These are phyloP conservation scores for Rhodotorula graminis DNA, from an alignment of 768 basidiomycete genomes.

Conservation along the genomic window DNA sequence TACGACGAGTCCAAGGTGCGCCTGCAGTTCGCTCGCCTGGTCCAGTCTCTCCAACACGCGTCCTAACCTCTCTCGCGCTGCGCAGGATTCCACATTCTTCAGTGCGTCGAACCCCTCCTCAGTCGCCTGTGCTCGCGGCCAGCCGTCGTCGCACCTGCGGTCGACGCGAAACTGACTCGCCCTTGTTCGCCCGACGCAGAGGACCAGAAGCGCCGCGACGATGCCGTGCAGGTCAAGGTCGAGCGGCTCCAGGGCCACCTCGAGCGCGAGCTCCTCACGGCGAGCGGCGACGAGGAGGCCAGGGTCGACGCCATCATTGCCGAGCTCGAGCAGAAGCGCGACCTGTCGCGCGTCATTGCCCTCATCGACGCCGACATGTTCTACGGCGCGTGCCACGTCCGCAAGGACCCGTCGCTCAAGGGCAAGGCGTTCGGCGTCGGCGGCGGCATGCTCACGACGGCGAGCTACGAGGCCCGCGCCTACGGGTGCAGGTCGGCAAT, in stretches of 20 bases:
- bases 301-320: conserved; percentile 44
- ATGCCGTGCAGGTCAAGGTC: conserved; percentile 58
- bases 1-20: conserved; percentile 31
- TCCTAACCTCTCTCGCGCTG: neutral
- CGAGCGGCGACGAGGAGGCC: conserved; percentile 14
- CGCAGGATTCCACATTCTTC: conserved; percentile 77
- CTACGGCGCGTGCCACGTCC: conserved; percentile 51
- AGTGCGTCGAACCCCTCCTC: conserved; percentile 49
- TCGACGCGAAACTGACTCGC: conserved; percentile 9
- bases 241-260: neutral
- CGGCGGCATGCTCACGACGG: conserved; percentile 75
- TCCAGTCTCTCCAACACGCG: no score
- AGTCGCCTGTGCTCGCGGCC: neutral
- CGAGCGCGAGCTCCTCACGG: conserved; percentile 1
- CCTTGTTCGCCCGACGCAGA: conserved; percentile 43
- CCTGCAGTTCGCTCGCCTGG: neutral
- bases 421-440: conserved; percentile 62
- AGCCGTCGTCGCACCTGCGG: neutral
- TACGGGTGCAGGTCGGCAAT: conserved; percentile 69
- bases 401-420: conserved; percentile 43
- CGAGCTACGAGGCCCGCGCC: conserved; percentile 34
- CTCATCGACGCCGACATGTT: conserved; percentile 62
- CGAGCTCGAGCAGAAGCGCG: conserved; percentile 68
- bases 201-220: conserved; percentile 88
- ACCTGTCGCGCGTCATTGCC: conserved; percentile 76